Base-by-base conservation (phyloP, 345 rosid genomes). In the Linum lewisii region DNA sequence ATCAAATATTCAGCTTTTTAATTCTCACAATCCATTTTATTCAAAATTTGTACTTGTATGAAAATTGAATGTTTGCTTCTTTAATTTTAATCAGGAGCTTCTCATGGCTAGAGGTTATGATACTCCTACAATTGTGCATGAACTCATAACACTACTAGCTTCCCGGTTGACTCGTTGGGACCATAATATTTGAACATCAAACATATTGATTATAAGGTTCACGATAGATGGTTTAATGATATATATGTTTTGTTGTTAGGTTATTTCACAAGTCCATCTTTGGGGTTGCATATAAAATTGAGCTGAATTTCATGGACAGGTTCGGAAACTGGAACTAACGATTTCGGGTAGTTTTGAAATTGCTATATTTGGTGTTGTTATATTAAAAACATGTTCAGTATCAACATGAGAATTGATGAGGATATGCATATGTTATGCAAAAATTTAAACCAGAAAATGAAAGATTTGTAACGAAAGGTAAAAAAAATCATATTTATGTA, bases 201-300 rank as follows among this genome's bases (percentile, higher is more conserved):
- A 0, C 10, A 5, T 6, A 11, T 34, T 5, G 38, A 34, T 34
- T 6, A 34, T 0, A 6, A 11, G 10, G 5, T 5, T 34, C 5
- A 34, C 7, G 5, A 34, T n/a, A n/a, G n/a, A n/a, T 59, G 38
- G 14, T 42, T 29, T 51, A 24, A 52, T 61, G 53, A 24, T 0
- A 8, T 54, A 24, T 54, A 21, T 32, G 13, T 57, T 47, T 19
- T 62, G 13, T 65, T 54, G 5, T 24, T 65, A 92, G 98, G 85
- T 69, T 92, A 65, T 92, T 92, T 66, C 97, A 97, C 22, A 92
- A 89, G 74, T 84, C 81, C 25, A 89, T 92, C 59, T 89, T 92
- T 69, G 99, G 99, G 11, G 91, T 75, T 57, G 97, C 99, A 15
- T 97, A 92, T 83, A 97, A 89, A 72, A 83, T 92, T 34, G 99